Percentiles rank a stretch among this genome's conserved stretches.
Conservation (phyloP, 495 filamentous ascomycete genomes). For the Penicillium antarcticum region DNA sequence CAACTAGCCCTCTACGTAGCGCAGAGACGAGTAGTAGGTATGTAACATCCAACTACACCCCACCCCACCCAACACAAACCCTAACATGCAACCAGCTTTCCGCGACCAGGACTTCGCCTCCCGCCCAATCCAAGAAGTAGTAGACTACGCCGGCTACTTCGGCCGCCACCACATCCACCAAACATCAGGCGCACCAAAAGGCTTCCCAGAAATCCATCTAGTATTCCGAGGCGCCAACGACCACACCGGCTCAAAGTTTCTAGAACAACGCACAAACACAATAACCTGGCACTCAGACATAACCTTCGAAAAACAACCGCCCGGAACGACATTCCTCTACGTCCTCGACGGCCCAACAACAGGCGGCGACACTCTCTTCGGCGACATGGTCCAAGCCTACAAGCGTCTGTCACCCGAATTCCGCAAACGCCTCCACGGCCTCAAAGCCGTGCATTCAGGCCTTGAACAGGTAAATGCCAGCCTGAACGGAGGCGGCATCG, state of each 20-base stretch:
- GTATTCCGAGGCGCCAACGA: slow-evolving; percentile 57
- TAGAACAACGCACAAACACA: slow-evolving; percentile 52
- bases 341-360: slow-evolving; percentile 55
- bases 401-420: slow-evolving; percentile 54
- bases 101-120: slow-evolving; percentile 60
- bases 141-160: slow-evolving; percentile 58
- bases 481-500: slow-evolving; percentile 46
- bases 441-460: slow-evolving; percentile 58
- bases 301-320: slow-evolving; percentile 62
- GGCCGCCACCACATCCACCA: slow-evolving; percentile 63
- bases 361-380: slow-evolving; percentile 66
- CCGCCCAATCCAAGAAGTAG: slow-evolving; percentile 52
- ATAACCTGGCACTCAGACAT: slow-evolving; percentile 66
- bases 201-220: slow-evolving; percentile 58
- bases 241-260: slow-evolving; percentile 44
- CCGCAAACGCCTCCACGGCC: slow-evolving; percentile 53
- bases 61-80: neutral
- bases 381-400: slow-evolving; percentile 55
- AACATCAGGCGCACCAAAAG: slow-evolving; percentile 57
- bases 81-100: slow-evolving; percentile 39
- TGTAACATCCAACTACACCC: neutral
- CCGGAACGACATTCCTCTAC: slow-evolving; percentile 64
- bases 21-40: slow-evolving; percentile 54
- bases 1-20: slow-evolving; percentile 57
- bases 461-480: slow-evolving; percentile 51